Evolutionary conservation across 2,329 filamentous ascomycete genomes (phyloP).

Genomic region (Corniculantispora saksenae): DNA sequence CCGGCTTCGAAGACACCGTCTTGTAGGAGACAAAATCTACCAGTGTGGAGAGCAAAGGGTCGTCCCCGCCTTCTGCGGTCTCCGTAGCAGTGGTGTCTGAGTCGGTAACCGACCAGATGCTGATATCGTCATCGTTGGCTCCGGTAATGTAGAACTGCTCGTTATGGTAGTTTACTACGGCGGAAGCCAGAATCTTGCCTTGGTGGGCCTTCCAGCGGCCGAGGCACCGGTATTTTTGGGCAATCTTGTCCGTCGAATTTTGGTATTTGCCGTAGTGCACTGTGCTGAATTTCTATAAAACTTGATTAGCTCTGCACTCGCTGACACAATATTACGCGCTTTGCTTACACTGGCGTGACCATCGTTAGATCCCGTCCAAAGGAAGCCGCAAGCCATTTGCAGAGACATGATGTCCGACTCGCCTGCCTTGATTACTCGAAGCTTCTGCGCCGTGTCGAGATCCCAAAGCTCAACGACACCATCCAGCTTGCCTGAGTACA

Average conservation of each 20-base stretch:
- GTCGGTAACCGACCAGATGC: constrained; percentile 77
- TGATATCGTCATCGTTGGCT: constrained; percentile 86
- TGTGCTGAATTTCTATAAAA: constrained; percentile 64
- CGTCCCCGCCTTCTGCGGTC: constrained; percentile 40
- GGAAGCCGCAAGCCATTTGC: constrained; percentile 78
- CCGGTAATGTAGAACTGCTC: constrained; percentile 90
- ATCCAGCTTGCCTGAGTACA: constrained; percentile 86
- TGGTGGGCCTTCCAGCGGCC: constrained; percentile 80
- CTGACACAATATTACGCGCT: background rate
- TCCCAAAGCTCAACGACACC: constrained; percentile 97
- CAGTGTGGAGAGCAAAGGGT: constrained; percentile 69
- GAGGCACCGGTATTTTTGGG: constrained; percentile 80
- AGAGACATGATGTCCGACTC: constrained; percentile 83
- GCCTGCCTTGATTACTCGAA: constrained; percentile 82
- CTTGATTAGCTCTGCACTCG: background rate
- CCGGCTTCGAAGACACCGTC: constrained; percentile 83
- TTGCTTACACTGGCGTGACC: constrained; percentile 76
- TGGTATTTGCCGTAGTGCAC: constrained; percentile 63
- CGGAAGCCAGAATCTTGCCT: constrained; percentile 84
- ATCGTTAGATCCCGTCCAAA: constrained; percentile 87
- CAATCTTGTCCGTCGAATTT: constrained; percentile 55
- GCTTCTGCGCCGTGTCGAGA: constrained; percentile 85
- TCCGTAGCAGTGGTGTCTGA: constrained; percentile 35
- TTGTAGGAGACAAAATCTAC: constrained; percentile 88
- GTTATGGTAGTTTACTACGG: constrained; percentile 67